Percentiles rank a stretch among this genome's conserved stretches.
phyloP scores from a whole-genome alignment of 176 grass and related monocot species.

The Eleusine coracana region DNA sequence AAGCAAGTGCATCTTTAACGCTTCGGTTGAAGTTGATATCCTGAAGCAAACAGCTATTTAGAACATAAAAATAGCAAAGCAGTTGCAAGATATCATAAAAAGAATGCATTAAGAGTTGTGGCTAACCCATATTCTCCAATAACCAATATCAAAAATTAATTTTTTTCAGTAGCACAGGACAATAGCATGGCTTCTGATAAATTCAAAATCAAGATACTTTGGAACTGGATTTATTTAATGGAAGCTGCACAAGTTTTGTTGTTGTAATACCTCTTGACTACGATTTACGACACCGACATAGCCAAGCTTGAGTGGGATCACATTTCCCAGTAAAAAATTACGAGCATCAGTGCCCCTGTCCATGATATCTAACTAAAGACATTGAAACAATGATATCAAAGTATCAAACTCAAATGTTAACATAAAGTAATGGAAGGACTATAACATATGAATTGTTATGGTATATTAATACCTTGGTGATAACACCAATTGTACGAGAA shows the following conservation, averaged over 20 bases:
- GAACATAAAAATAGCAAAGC: constrained; percentile 21
- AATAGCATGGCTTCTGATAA: not conserved
- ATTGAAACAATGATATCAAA: constrained; percentile 44
- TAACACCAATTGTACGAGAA: constrained; percentile 93
- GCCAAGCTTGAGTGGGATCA: constrained; percentile 84
- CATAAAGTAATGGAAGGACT: constrained; percentile 40
- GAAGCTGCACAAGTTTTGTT: constrained; percentile 8
- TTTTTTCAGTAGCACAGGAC: not conserved
- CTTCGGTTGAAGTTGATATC: constrained; percentile 94
- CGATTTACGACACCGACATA: constrained; percentile 94
- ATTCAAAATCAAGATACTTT: constrained; percentile 9
- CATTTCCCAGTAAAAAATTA: constrained; percentile 94
- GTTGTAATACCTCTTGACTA: constrained; percentile 79
- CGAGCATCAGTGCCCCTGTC: constrained; percentile 95
- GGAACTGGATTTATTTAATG: not conserved
- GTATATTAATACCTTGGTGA: constrained; percentile 78
- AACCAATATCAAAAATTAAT: not conserved
- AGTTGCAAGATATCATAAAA: not conserved
- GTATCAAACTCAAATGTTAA: constrained; percentile 28
- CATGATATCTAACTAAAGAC: constrained; percentile 96
- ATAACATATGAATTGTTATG: constrained; percentile 11
- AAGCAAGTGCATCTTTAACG: constrained; percentile 82
- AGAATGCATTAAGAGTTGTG: not conserved
- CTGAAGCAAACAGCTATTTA: constrained; percentile 56
- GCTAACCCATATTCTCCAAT: not conserved